Evolutionary conservation across 164 flowering plant species (phyloP).

Genomic region (Umbellularia californica): DNA sequence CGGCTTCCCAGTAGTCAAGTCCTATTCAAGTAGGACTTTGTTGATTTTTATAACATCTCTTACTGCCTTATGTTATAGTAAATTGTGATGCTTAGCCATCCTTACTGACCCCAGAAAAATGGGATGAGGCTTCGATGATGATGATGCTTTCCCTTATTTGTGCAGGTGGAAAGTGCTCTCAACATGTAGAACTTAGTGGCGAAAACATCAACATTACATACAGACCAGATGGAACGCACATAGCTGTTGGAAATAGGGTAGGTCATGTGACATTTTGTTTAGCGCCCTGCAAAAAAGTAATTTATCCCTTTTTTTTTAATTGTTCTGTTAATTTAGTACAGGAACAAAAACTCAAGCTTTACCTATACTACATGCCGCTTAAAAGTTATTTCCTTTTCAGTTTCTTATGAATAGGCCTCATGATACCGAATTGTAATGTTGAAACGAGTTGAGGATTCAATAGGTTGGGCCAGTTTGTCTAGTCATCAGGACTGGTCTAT

Average conservation of each 20-base stretch:
- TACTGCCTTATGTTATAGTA: background rate
- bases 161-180: constrained; percentile 75
- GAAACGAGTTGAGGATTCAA: background rate
- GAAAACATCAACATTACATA: constrained; percentile 94
- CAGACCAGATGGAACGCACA: constrained; percentile 84
- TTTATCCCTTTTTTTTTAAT: background rate
- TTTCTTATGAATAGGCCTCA: background rate
- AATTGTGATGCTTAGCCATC: background rate
- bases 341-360: background rate
- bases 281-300: background rate
- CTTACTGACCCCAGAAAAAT: too few species aligned
- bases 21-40: too few species aligned
- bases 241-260: constrained; percentile 98
- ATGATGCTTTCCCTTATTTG: constrained; percentile 2
- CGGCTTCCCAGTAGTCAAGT: too few species aligned
- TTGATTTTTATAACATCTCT: background rate
- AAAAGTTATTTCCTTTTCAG: background rate
- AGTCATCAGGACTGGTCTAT: background rate
- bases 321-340: background rate
- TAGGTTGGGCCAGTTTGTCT: background rate
- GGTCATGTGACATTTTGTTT: background rate
- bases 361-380: background rate
- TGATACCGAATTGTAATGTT: too few species aligned
- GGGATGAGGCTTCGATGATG: too few species aligned
- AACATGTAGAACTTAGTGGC: constrained; percentile 83